Evolutionary conservation across 2,329 filamentous ascomycete species (phyloP).

Genomic region (Calonectria hongkongensis): DNA sequence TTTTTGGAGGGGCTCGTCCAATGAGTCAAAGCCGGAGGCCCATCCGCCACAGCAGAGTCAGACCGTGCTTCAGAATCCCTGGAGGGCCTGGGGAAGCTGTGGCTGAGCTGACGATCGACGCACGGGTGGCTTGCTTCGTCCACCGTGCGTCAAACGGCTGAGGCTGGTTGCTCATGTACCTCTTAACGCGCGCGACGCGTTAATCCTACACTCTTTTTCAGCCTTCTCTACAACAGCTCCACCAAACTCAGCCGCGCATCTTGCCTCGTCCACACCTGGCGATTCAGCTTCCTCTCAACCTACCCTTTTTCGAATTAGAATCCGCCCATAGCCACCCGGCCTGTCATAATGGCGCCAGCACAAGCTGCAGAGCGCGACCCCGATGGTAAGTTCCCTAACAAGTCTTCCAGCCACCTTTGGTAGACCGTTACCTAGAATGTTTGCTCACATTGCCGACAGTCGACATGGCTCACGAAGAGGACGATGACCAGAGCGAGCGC

Average conservation of each 20-base stretch:
- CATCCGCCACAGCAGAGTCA: constrained; percentile 31
- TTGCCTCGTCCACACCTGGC: constrained; percentile 34
- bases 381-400: constrained; percentile 58
- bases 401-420: background rate
- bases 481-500: constrained; percentile 85
- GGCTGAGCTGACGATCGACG: constrained; percentile 13
- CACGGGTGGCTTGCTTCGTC: constrained; percentile 1
- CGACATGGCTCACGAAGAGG: constrained; percentile 76
- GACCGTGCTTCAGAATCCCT: constrained; percentile 9
- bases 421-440: constrained; percentile 20
- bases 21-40: constrained; percentile 48
- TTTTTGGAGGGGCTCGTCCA: constrained; percentile 48
- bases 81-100: constrained; percentile 8
- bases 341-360: constrained; percentile 59
- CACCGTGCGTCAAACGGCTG: constrained; percentile 23
- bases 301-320: constrained; percentile 4
- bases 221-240: constrained; percentile 52
- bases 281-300: constrained; percentile 23
- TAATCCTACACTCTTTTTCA: constrained; percentile 53
- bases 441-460: constrained; percentile 52
- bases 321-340: background rate
- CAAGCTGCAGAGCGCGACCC: constrained; percentile 60
- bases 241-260: constrained; percentile 48
- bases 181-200: constrained; percentile 64
- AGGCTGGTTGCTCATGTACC: constrained; percentile 40